A percentile compares a stretch with the other conserved stretches of the same genome.
These are phyloP conservation scores for Candida manassasensis DNA, from an alignment of 805 yeast genomes.

Conservation along the genomic window DNA sequence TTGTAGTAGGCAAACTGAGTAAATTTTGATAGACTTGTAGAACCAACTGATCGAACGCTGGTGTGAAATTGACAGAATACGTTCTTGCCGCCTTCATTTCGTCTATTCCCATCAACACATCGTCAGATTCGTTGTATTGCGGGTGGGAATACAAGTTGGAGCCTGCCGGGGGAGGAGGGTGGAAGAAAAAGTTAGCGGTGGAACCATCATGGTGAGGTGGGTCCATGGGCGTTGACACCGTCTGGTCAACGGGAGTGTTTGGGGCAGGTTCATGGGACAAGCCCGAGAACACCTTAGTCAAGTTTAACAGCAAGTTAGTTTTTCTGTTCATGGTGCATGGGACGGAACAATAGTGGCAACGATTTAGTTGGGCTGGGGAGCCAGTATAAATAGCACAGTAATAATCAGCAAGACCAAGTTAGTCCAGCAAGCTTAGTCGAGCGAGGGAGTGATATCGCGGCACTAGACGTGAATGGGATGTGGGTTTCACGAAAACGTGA, in stretches of 20 bases:
- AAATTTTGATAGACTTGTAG: conserved; percentile 30
- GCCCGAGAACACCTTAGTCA: conserved; percentile 26
- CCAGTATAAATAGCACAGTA: no score
- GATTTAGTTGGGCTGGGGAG: not conserved
- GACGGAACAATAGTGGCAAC: not conserved
- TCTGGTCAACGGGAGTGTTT: conserved; percentile 43
- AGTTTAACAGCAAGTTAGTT: conserved; percentile 28
- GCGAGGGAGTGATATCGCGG: no score
- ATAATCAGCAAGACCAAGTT: no score
- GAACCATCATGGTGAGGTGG: conserved; percentile 13
- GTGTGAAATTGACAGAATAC: conserved; percentile 33
- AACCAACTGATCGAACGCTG: conserved; percentile 33
- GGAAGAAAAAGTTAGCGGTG: conserved; percentile 5
- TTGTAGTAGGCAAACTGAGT: conserved; percentile 39
- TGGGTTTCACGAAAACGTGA: no score
- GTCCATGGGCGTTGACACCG: conserved; percentile 37
- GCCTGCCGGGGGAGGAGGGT: not conserved
- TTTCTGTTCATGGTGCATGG: conserved; percentile 26
- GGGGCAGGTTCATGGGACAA: conserved; percentile 22
- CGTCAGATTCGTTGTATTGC: conserved; percentile 37
- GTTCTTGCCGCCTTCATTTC: conserved; percentile 24
- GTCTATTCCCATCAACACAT: conserved; percentile 37
- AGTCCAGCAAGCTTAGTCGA: no score
- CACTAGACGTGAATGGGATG: no score
- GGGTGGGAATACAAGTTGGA: conserved; percentile 25